A percentile compares a stretch with the other conserved stretches of the same genome.
phyloP scores from a whole-genome alignment of 225 moss, liverwort and hornwort species.

The Sphagnum tenellum region DNA sequence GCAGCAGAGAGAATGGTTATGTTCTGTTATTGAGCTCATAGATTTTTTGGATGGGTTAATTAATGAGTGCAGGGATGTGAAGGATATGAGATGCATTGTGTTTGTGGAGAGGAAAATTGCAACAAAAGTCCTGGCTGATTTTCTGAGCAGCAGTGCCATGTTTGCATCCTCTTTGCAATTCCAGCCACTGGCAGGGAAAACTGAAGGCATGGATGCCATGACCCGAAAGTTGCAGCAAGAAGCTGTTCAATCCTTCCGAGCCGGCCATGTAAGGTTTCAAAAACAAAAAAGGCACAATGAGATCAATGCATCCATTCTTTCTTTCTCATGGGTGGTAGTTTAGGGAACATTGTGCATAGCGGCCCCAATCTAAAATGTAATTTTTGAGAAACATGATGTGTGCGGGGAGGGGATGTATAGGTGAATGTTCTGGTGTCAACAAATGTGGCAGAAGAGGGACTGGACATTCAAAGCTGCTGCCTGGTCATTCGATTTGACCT shows the following conservation, averaged over 20 bases:
- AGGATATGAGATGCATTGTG: constrained; percentile 80
- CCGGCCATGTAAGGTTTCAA: constrained; percentile 54
- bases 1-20: background rate
- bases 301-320: no score
- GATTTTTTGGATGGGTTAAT: background rate
- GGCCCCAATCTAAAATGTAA: no score
- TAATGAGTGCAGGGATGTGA: constrained; percentile 33
- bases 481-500: constrained; percentile 90
- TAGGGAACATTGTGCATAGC: no score
- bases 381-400: no score
- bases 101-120: constrained; percentile 89
- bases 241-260: constrained; percentile 73
- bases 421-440: constrained; percentile 92
- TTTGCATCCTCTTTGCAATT: constrained; percentile 49
- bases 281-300: no score
- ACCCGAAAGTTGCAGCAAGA: constrained; percentile 66
- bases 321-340: no score
- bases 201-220: constrained; percentile 45
- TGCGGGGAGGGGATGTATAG: constrained; percentile 18
- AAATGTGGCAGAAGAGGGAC: constrained; percentile 95
- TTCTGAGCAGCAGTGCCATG: constrained; percentile 42
- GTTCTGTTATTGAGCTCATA: background rate
- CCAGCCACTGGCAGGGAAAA: constrained; percentile 63
- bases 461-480: constrained; percentile 88
- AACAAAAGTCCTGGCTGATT: constrained; percentile 59